A percentile compares a stretch with the other conserved stretches of the same genome.
These are phyloP conservation scores for Sarcocystis neurona DNA, from an alignment of 169 alveolate genomes.

Conservation along the genomic window DNA sequence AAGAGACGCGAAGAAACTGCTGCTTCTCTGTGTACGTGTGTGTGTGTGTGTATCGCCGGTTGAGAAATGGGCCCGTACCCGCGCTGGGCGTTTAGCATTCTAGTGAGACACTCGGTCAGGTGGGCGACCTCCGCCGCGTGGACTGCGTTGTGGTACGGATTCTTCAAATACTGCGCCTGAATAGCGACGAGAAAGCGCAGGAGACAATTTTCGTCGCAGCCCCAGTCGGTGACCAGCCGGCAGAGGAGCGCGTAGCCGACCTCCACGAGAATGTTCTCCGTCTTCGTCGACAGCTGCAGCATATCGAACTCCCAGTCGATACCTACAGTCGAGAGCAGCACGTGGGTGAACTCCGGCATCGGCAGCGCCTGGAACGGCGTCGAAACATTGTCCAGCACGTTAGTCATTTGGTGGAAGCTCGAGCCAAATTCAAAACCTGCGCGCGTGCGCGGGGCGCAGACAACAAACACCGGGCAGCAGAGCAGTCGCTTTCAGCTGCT, in stretches of 20 bases:
- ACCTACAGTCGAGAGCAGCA: background rate
- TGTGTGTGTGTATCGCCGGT: background rate
- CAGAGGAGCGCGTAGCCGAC: slow-evolving; percentile 37
- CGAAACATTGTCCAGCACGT: background rate
- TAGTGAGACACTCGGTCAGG: slow-evolving; percentile 67
- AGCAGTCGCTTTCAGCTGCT: too few species aligned
- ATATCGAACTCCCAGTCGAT: slow-evolving; percentile 50
- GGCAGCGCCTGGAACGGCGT: slow-evolving; percentile 5
- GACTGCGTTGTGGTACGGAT: slow-evolving; percentile 61
- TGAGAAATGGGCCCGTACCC: background rate
- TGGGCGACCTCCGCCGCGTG: slow-evolving; percentile 72
- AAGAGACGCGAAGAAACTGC: background rate
- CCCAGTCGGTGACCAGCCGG: slow-evolving; percentile 39
- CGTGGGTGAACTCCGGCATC: slow-evolving; percentile 3
- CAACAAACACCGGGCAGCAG: too few species aligned
- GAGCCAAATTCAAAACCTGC: slow-evolving; percentile 24
- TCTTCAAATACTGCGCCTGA: slow-evolving; percentile 16
- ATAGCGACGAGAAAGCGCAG: slow-evolving; percentile 32
- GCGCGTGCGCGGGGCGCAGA: too few species aligned
- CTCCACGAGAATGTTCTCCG: slow-evolving; percentile 36
- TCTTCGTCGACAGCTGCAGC: background rate
- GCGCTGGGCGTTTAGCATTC: slow-evolving; percentile 65
- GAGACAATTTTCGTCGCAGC: slow-evolving; percentile 36
- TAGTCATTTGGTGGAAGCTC: background rate
- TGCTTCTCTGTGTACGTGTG: background rate